Evolutionary conservation across 257 asterid genomes (phyloP), one percentile per base, ranked within the genome.

Genomic region (Solanum gandarillasii): DNA sequence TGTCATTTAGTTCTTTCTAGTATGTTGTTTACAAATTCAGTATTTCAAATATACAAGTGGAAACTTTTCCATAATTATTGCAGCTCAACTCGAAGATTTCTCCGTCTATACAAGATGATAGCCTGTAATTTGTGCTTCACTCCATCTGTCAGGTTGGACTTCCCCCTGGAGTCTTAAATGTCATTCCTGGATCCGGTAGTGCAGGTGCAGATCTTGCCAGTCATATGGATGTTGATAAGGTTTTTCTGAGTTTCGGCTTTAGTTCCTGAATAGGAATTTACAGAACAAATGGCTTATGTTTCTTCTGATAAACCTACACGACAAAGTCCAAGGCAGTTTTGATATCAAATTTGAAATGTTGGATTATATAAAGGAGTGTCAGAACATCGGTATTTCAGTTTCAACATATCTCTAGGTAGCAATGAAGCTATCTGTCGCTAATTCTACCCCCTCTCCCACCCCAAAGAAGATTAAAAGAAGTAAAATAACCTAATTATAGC

Each of bases 211-310:
- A 98, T 89, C 95, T 95, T 55, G 94, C 95, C 13, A 90, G 95
- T 87, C 98, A 95, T 88, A 95, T 93, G 98, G 98, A 95, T 14
- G 95, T 94, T 12, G 97, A 95, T 91, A 93, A 93, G 98, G 98
- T 94, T 76, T 76, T 75, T 38, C 41, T 35, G 10, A 38, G 34
- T 12, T 39, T 76, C 2, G 3, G 4, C 58, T 76, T 76, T 38
- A 71, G 83, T 38, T 76, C 83, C 58, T 38, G 21, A 70, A 27
- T 29, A 70, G 38, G 75, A 70, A 70, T 29, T 18, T 70, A 29
- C 10, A 7, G 74, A 68, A 27, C 5, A 5, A 68, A 68, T 25
- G 74, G 20, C 74, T 5, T 25, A 11, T 13, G 38, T 29, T 70
- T 6, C 75, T 70, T 70, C 38, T 29, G 75, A 29, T 70, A 70